phyloP scores from a whole-genome alignment of 805 yeast genomes.

The Candida railenensis region DNA sequence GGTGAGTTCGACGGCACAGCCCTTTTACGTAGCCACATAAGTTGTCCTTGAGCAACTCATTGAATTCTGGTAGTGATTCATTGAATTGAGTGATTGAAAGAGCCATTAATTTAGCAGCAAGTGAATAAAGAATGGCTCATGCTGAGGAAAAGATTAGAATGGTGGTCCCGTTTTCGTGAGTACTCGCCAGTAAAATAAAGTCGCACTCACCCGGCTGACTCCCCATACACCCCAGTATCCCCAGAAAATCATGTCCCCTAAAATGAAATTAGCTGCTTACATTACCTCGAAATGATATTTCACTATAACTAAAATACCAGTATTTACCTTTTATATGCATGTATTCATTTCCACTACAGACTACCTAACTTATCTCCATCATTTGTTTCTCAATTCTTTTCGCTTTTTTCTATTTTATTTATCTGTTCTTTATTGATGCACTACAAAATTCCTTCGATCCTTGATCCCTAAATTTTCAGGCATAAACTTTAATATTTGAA shows the following conservation, averaged over 20 bases:
- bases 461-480: too few species aligned
- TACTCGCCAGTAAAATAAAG: too few species aligned
- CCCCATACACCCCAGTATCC: too few species aligned
- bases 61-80: constrained; percentile 1
- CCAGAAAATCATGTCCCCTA: too few species aligned
- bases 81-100: background rate
- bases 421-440: too few species aligned
- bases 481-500: too few species aligned
- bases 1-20: background rate
- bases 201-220: too few species aligned
- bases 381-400: background rate
- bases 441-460: too few species aligned
- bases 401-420: background rate
- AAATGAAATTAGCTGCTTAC: too few species aligned
- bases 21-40: constrained; percentile 2
- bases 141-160: background rate
- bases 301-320: too few species aligned
- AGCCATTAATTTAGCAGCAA: background rate
- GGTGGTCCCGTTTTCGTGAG: too few species aligned
- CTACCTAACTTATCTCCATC: background rate
- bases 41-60: background rate
- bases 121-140: background rate
- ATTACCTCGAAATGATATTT: too few species aligned
- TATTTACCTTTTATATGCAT: background rate
- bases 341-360: background rate